Base-by-base conservation (phyloP, 2,329 filamentous ascomycete genomes). In the Fusarium zealandicum region DNA sequence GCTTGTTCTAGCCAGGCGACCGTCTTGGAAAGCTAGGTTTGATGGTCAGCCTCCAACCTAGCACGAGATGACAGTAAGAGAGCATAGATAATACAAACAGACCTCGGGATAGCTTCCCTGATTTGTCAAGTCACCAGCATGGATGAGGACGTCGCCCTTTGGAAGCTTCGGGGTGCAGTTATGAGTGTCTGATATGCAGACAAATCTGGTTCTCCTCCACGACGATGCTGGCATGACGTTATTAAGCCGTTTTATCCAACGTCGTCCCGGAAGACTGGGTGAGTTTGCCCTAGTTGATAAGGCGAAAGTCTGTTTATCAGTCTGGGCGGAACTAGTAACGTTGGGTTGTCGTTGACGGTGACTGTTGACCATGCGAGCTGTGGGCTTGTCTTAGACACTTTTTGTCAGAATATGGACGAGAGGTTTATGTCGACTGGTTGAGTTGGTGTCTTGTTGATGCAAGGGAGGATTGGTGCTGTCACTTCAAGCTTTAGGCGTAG, bases 141-240 rank as follows among this genome's bases (percentile, higher is more conserved):
- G 89, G 42, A 92, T 86, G 28, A 93, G 78, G 8, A 93, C 83
- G 69, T 93, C 88, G 33, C 89, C 90, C 17, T 80, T 80, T 0
- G 90, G 89, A 1, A 92, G 79, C 64, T 84, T 87, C 63, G 83
- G 78, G 3, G 79, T 79, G 61, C 77, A 80, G 69, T 90, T 90
- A 72, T 92, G 89, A 2, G 89, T 92, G 73, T 93, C 90, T 4
- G 89, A 90, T 50, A 92, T 81, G 73, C 88, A 91, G 45, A 92
- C 87, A 51, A 92, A 81, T 55, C 89, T 82, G 6, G 88, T 86
- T 58, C 81, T 75, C 45, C 79, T 63, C 38, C 50, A 46, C 56
- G 48, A 56, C n/a, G 35, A 39, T 13, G 42, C 37, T 43, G 61
- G 42, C 60, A 65, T 65, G 35, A 36, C 37, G 60, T 31, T 46